Evolutionary conservation across 2,329 filamentous ascomycete genomes (phyloP).

Genomic region (Trichophyton benhamiae): DNA sequence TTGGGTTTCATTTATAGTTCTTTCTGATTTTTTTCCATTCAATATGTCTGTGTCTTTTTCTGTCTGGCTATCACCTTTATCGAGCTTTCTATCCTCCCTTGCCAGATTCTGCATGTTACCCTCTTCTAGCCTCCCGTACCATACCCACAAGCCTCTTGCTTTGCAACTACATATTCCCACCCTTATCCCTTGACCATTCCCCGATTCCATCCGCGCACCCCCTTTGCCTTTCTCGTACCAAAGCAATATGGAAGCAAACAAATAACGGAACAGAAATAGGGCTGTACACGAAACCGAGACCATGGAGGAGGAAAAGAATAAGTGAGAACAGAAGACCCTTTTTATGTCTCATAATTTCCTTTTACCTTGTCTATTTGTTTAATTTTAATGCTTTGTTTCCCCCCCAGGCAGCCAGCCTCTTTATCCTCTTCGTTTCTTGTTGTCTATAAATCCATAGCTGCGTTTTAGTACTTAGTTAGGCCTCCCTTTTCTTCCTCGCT

Average conservation of each 20-base stretch:
- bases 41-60: not conserved
- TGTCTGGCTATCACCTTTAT: not conserved
- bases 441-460: slow-evolving; percentile 4
- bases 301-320: not conserved
- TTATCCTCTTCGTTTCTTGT: slow-evolving; percentile 3
- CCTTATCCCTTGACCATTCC: not conserved
- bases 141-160: not conserved
- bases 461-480: slow-evolving; percentile 1
- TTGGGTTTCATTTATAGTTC: not conserved
- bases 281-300: not conserved
- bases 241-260: not conserved
- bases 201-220: not conserved
- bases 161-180: not conserved
- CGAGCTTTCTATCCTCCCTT: not conserved
- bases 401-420: not conserved
- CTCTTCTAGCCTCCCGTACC: not conserved
- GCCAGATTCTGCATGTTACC: not conserved
- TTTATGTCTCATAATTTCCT: slow-evolving; percentile 7
- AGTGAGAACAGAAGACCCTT: not conserved
- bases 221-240: not conserved
- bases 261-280: not conserved
- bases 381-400: slow-evolving; percentile 6
- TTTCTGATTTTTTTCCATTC: not conserved
- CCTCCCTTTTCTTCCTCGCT: not conserved
- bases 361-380: slow-evolving; percentile 5